A percentile compares a stretch with the other conserved stretches of the same genome.
phyloP scores from a whole-genome alignment of 164 flowering plant species.

The Umbellularia californica region DNA sequence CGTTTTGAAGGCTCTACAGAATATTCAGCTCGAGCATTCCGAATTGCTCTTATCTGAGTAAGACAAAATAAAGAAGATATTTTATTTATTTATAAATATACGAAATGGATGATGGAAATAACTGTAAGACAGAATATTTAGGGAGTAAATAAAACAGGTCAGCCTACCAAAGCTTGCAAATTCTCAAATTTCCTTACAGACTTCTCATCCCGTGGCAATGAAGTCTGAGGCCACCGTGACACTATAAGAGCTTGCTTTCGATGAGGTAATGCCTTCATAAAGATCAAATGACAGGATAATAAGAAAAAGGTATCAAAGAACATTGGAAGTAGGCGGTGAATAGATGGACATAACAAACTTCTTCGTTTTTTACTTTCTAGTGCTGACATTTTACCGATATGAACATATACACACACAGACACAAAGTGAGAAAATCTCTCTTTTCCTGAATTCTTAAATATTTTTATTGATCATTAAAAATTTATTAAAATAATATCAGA shows the following conservation, averaged over 20 bases:
- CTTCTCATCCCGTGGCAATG: slow-evolving; percentile 54
- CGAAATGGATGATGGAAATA: neutral
- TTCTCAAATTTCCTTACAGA: slow-evolving; percentile 76
- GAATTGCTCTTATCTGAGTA: slow-evolving; percentile 66
- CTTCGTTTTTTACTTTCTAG: no score
- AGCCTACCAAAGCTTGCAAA: slow-evolving; percentile 76
- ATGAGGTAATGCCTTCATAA: slow-evolving; percentile 65
- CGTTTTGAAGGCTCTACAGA: slow-evolving; percentile 90
- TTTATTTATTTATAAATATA: neutral
- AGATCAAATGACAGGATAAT: neutral
- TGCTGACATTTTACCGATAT: no score
- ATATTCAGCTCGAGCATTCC: slow-evolving; percentile 96
- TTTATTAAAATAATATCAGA: no score
- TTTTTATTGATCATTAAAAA: no score
- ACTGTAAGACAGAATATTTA: neutral
- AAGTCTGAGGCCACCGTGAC: slow-evolving; percentile 73
- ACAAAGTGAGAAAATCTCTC: no score
- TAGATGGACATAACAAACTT: no score
- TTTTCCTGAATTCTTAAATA: no score
- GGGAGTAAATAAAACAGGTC: neutral
- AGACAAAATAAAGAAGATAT: neutral
- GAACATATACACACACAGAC: no score
- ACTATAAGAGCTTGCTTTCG: slow-evolving; percentile 73
- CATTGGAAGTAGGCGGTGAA: neutral
- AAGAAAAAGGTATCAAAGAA: neutral